phyloP scores from a whole-genome alignment of 768 basidiomycete species.

The Russula dissimulans region DNA sequence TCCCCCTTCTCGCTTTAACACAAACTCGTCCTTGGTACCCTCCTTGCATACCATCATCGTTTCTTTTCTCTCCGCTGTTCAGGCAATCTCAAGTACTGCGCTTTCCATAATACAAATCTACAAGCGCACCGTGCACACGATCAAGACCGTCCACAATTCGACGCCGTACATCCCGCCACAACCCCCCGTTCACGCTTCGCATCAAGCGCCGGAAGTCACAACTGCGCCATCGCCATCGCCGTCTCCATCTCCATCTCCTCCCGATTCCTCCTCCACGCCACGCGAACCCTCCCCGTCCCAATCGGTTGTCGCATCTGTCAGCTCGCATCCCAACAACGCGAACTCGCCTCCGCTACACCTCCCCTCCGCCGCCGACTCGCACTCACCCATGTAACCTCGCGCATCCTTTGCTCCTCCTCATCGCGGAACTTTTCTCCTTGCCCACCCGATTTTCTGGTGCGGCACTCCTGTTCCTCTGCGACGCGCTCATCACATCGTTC shows the following conservation, averaged over 20 bases:
- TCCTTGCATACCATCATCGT: constrained; percentile 51
- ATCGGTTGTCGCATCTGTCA: not conserved
- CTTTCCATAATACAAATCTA: constrained; percentile 61
- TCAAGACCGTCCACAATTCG: constrained; percentile 48
- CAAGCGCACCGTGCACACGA: constrained; percentile 52
- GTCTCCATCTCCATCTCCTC: not conserved
- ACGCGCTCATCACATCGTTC: constrained; percentile 39
- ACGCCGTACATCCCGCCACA: not conserved
- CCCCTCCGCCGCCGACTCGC: not conserved
- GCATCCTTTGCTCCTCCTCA: constrained; percentile 35
- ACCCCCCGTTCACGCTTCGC: not conserved
- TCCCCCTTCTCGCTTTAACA: constrained; percentile 23
- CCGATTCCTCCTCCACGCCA: not conserved
- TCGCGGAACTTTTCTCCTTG: constrained; percentile 42
- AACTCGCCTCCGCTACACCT: not conserved
- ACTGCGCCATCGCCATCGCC: not conserved
- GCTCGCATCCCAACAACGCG: not conserved
- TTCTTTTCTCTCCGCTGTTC: constrained; percentile 64
- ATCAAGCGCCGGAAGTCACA: not conserved
- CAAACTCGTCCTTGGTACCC: constrained; percentile 15
- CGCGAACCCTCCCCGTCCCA: constrained; percentile 7
- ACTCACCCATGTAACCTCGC: constrained; percentile 29
- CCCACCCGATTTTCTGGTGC: constrained; percentile 41
- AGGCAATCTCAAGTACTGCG: constrained; percentile 58
- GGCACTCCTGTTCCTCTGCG: constrained; percentile 37